phyloP scores from a whole-genome alignment of 2,329 filamentous ascomycete genomes.

The Cercospora berteroae region DNA sequence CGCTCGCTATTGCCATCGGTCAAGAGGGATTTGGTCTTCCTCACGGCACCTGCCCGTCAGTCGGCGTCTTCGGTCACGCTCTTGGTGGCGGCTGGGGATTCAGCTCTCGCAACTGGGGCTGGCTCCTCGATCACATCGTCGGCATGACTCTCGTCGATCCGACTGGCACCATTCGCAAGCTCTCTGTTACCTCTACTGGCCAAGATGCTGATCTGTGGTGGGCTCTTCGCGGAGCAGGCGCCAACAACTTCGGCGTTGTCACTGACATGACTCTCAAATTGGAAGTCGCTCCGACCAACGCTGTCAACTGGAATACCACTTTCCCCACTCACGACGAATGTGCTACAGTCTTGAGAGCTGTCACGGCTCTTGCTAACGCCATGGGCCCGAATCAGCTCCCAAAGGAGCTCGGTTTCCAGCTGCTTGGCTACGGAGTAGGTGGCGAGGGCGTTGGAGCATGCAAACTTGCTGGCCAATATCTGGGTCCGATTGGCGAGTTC shows the following conservation, averaged over 20 bases:
- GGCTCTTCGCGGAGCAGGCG: constrained; percentile 20
- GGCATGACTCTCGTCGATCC: constrained; percentile 16
- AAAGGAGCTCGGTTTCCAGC: constrained; percentile 15
- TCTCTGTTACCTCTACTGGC: not conserved
- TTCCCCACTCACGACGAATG: constrained; percentile 19
- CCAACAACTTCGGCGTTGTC: constrained; percentile 24
- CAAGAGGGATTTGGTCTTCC: constrained; percentile 17
- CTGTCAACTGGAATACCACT: constrained; percentile 19
- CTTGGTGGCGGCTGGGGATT: constrained; percentile 23
- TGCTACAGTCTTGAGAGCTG: constrained; percentile 14
- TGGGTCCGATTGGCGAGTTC: constrained; percentile 15
- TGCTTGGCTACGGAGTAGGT: constrained; percentile 19
- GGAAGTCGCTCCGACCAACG: constrained; percentile 11
- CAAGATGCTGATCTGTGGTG: constrained; percentile 22
- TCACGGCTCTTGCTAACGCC: constrained; percentile 15
- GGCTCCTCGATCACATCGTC: constrained; percentile 21
- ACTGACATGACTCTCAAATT: constrained; percentile 14
- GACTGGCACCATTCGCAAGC: constrained; percentile 6
- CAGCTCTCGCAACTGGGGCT: constrained; percentile 19
- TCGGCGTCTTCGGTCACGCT: constrained; percentile 20
- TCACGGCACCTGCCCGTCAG: constrained; percentile 20
- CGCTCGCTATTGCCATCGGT: constrained; percentile 14
- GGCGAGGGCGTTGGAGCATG: constrained; percentile 17
- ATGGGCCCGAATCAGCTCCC: constrained; percentile 1
- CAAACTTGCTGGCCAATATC: constrained; percentile 17